These are phyloP conservation scores for Kuraishia molischiana DNA, from an alignment of 805 yeast genomes.

Conservation along the genomic window DNA sequence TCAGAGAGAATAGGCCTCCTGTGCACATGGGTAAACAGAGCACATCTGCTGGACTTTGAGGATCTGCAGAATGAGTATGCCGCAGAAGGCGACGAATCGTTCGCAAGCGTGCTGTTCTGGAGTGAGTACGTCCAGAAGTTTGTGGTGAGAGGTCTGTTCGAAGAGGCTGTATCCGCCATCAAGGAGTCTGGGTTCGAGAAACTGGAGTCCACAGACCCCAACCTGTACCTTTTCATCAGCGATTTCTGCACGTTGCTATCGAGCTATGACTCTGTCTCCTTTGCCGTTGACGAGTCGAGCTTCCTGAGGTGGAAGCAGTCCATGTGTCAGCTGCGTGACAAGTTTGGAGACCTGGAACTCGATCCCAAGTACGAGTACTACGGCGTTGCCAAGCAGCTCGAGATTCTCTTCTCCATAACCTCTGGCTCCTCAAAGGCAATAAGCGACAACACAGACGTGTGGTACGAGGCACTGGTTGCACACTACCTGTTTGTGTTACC, in stretches of 20 bases:
- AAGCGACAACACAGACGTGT: slow-evolving; percentile 37
- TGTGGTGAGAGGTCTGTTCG: slow-evolving; percentile 50
- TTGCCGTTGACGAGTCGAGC: slow-evolving; percentile 26
- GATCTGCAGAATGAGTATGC: slow-evolving; percentile 17
- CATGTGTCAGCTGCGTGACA: slow-evolving; percentile 40
- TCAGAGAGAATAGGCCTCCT: slow-evolving; percentile 33
- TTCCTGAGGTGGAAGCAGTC: slow-evolving; percentile 41
- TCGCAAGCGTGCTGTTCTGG: slow-evolving; percentile 48
- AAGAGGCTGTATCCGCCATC: slow-evolving; percentile 42
- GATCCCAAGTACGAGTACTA: slow-evolving; percentile 14
- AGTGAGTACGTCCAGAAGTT: slow-evolving; percentile 44
- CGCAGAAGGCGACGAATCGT: slow-evolving; percentile 20
- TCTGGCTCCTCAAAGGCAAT: slow-evolving; percentile 41
- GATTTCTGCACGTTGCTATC: slow-evolving; percentile 30
- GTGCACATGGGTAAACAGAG: slow-evolving; percentile 57
- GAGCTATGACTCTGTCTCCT: slow-evolving; percentile 24
- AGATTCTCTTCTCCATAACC: slow-evolving; percentile 30
- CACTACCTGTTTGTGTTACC: slow-evolving; percentile 46
- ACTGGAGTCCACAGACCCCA: slow-evolving; percentile 16
- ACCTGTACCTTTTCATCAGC: slow-evolving; percentile 25
- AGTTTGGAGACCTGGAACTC: slow-evolving; percentile 9
- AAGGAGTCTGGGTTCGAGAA: slow-evolving; percentile 31
- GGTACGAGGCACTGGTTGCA: slow-evolving; percentile 55
- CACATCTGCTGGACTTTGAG: slow-evolving; percentile 56
- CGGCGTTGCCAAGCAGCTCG: slow-evolving; percentile 24